A percentile compares a stretch with the other conserved stretches of the same genome.
Evolutionary conservation across 805 yeast genomes (phyloP).

Genomic region (Wickerhamomyces strasburgensis): DNA sequence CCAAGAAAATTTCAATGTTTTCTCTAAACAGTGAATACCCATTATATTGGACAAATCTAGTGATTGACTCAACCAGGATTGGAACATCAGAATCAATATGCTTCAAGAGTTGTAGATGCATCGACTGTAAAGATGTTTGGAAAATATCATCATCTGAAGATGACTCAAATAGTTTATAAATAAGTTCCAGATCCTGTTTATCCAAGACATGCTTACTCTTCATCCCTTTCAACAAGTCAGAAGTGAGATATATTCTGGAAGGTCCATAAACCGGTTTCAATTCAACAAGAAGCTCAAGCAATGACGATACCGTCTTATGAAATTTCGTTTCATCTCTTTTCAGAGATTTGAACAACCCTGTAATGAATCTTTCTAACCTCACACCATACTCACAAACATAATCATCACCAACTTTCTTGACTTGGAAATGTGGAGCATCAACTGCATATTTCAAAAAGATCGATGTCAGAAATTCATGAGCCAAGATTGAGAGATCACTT

Average conservation of each 20-base stretch:
- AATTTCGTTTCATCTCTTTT: slow-evolving; percentile 27
- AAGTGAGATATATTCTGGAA: slow-evolving; percentile 54
- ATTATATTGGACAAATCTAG: slow-evolving; percentile 21
- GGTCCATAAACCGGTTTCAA: slow-evolving; percentile 59
- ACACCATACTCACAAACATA: slow-evolving; percentile 56
- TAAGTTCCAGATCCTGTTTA: slow-evolving; percentile 22
- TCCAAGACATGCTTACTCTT: slow-evolving; percentile 22
- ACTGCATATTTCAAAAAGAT: slow-evolving; percentile 54
- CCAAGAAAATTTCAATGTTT: slow-evolving; percentile 36
- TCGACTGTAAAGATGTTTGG: slow-evolving; percentile 45
- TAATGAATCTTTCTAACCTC: slow-evolving; percentile 41
- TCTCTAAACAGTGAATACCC: slow-evolving; percentile 31
- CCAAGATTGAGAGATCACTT: slow-evolving; percentile 41
- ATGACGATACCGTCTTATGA: slow-evolving; percentile 22
- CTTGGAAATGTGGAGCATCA: slow-evolving; percentile 58
- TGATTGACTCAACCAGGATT: slow-evolving; percentile 16
- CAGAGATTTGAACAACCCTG: slow-evolving; percentile 29
- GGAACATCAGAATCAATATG: slow-evolving; percentile 30
- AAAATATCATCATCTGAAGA: slow-evolving; percentile 49
- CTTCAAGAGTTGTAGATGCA: slow-evolving; percentile 42
- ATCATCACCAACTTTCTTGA: slow-evolving; percentile 29
- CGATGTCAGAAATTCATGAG: slow-evolving; percentile 37
- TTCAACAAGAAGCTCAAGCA: slow-evolving; percentile 43
- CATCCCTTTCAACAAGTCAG: slow-evolving; percentile 56
- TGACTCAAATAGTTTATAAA: slow-evolving; percentile 33